Evolutionary conservation across 129 eudicot species (phyloP), one percentile per base, ranked within the genome.

Genomic region (Smallanthus sonchifolius): DNA sequence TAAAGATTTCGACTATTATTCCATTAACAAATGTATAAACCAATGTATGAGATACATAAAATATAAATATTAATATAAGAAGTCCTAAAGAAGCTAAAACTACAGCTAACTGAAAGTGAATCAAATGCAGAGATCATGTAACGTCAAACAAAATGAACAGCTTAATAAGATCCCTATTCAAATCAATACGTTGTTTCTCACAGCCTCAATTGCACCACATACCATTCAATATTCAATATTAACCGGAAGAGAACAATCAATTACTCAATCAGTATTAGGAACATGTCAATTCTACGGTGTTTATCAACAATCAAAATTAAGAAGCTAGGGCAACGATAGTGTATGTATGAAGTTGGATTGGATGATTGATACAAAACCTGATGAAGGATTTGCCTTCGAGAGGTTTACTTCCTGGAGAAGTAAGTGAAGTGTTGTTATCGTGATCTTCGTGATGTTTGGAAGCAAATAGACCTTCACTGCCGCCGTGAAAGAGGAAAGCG

Each of bases 401-500:
- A 38, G 88, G 83, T 24, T 69, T 78, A 35, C 38, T 75, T 1
- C 61, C 71, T 24, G 84, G 39, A 62, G 82, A 65, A 49, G 39
- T 7, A 61, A 57, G 30, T 9, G 82, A 70, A 24, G 79, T 34
- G 0, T 57, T 15, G 17, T 77, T 66, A 16, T 75, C 65, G 1
- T 34, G 65, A 63, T 78, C 44, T 15, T 65, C 45, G 19, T 56
- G 77, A 16, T 45, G 79, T n/a, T 87, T 85, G 43, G 95, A 85
- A 60, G 91, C 85, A 77, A 83, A 88, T 37, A 89, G 80, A 10
- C 96, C 96, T 55, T 89, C 96, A 54, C 86, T 89, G 5, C 96
- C 96, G 47, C 96, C 96, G 80, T 84, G 92, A 78, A 86, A 89
- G 65, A 89, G 77, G 82, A 86, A 89, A 4, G 96, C 84, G 63